Conservation (phyloP, 768 basidiomycete species). For the Russula sp. region DNA sequence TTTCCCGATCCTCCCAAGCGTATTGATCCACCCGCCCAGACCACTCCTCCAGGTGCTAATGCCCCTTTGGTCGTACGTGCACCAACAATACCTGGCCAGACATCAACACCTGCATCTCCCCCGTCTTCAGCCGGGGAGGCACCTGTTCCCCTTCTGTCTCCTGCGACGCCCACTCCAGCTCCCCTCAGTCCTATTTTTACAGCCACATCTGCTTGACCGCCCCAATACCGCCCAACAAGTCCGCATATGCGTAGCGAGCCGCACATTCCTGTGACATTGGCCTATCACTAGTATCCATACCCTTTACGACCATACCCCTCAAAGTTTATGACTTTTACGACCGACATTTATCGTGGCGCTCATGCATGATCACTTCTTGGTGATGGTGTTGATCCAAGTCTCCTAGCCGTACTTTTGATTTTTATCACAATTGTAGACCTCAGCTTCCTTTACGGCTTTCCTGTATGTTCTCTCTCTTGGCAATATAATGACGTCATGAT, state of each 20-base stretch:
- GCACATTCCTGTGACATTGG: not conserved
- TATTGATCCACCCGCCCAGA: constrained; percentile 1
- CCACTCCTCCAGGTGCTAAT: not conserved
- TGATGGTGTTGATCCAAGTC: not conserved
- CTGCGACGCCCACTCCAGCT: not conserved
- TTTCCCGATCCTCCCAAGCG: constrained; percentile 39
- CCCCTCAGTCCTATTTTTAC: not conserved
- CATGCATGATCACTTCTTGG: too few species aligned
- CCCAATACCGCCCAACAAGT: too few species aligned
- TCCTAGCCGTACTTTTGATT: not conserved
- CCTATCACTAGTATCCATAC: not conserved
- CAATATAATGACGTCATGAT: not conserved
- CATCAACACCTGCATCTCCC: not conserved
- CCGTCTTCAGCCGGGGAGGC: constrained; percentile 4
- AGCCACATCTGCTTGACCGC: not conserved
- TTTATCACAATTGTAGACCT: not conserved
- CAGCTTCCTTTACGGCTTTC: not conserved
- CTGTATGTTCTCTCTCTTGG: not conserved
- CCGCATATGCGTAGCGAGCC: not conserved
- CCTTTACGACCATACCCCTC: constrained; percentile 1
- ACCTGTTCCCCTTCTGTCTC: constrained; percentile 4
- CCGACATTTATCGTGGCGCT: not conserved
- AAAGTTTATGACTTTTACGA: not conserved
- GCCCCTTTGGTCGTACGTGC: not conserved
- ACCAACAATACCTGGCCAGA: not conserved